These are phyloP conservation scores for Cryphonectria parasitica DNA, from an alignment of 2,329 filamentous ascomycete species.

Conservation along the genomic window DNA sequence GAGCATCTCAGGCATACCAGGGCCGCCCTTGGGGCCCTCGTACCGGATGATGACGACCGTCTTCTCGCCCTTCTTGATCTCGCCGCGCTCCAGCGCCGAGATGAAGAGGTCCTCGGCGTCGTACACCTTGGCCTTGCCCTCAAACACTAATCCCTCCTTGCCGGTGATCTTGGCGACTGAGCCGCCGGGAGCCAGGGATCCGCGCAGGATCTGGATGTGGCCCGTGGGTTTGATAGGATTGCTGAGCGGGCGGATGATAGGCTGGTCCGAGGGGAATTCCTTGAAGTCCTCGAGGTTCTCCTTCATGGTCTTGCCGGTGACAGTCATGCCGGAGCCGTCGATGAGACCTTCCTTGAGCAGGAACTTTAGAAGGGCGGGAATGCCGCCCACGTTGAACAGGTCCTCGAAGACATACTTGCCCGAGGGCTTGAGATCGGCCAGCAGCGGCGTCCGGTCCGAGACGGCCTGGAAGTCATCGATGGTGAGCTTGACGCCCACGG, in stretches of 20 bases:
- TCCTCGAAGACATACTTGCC: conserved; percentile 88
- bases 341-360: conserved; percentile 82
- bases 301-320: conserved; percentile 87
- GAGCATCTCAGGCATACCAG: conserved; percentile 93
- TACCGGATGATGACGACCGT: conserved; percentile 91
- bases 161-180: conserved; percentile 94
- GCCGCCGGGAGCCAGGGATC: conserved; percentile 82
- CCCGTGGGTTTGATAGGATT: conserved; percentile 87
- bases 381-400: conserved; percentile 83
- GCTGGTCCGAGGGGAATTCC: conserved; percentile 74
- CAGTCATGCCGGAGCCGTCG: conserved; percentile 78
- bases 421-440: conserved; percentile 82
- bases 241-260: conserved; percentile 77
- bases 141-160: conserved; percentile 86
- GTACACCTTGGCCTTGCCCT: conserved; percentile 80
- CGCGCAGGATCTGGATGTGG: conserved; percentile 86
- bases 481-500: conserved; percentile 78
- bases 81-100: conserved; percentile 72
- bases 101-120: conserved; percentile 84
- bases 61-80: conserved; percentile 84
- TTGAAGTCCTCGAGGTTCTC: conserved; percentile 81
- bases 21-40: conserved; percentile 90
- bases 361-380: conserved; percentile 85
- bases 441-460: conserved; percentile 76
- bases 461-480: conserved; percentile 87